Evolutionary conservation across 129 eudicot species (phyloP), one percentile per base, ranked within the genome.

Genomic region (Dittrichia graveolens): DNA sequence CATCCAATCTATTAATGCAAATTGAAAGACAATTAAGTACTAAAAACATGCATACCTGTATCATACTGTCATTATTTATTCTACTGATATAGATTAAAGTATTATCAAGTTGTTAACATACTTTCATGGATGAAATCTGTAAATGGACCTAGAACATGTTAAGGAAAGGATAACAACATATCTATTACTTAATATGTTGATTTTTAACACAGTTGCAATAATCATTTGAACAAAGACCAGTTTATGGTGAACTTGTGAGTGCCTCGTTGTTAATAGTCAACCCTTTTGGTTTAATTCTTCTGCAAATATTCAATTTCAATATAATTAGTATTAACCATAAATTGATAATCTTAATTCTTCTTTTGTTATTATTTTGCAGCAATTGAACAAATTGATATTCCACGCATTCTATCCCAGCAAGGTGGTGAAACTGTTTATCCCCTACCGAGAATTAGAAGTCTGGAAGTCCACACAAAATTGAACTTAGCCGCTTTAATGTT

Each of bases 341-440:
- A 24, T 13, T 40, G 58, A 11, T 69, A 42, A 42, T 10, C 11
- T 42, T 34, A 2, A 43, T 31, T 45, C 55, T 0, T 61, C 7
- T 65, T 38, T n/a, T 50, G n/a, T 3, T 46, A 41, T 58, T 71
- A 7, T 72, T 50, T 16, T 77, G 82, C 87, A 94, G 99, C 88
- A 58, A 88, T 94, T 78, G 97, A 94, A 62, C 83, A 93, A 19
- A 77, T 94, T 45, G 99, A 94, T 80, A 84, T 94, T 64, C 99
- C 94, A 34, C 90, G 92, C 74, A 83, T 94, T 81, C 78, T 94
- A 59, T 94, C 99, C 60, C 99, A 90, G 84, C 97, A 90, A 83
- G 97, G 97, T 4, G 99, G 99, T 75, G 99, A 94, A 85, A 89
- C 96, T 63, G 96, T 91, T 77, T 94, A 94, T 83, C 97, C 99